Evolutionary conservation across 2,329 filamentous ascomycete species (phyloP).

Genomic region (Neurospora sp.): DNA sequence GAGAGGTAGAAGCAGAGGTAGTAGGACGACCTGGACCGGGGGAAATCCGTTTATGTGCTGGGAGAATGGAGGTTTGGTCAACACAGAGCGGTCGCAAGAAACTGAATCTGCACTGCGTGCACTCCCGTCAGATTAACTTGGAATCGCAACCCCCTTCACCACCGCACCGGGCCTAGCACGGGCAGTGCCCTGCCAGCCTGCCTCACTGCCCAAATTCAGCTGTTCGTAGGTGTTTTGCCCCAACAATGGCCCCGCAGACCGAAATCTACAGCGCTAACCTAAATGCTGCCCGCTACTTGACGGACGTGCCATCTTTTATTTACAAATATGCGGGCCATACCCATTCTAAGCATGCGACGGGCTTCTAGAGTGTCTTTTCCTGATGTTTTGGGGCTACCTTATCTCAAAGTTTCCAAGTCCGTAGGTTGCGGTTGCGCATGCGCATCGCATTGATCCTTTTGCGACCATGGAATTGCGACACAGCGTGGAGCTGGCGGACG

Average conservation of each 20-base stretch:
- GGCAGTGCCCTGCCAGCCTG: neutral
- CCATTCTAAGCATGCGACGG: neutral
- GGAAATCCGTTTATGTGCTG: neutral
- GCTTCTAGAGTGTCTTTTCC: neutral
- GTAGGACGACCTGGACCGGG: neutral
- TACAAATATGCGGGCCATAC: neutral
- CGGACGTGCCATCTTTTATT: neutral
- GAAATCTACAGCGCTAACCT: neutral
- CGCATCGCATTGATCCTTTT: constrained; percentile 8
- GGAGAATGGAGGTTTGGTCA: neutral
- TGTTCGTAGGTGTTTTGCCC: neutral
- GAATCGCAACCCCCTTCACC: neutral
- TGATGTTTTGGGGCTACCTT: neutral
- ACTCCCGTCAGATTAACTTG: neutral
- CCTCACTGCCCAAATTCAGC: neutral
- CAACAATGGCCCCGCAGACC: neutral
- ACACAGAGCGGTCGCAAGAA: neutral
- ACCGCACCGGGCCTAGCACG: neutral
- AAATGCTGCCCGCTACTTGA: neutral
- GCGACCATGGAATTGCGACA: neutral
- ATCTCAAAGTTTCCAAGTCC: neutral
- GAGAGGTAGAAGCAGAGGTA: neutral
- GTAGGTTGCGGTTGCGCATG: constrained; percentile 3
- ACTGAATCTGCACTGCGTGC: neutral
- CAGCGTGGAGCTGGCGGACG: neutral